Conservation (phyloP, 306 rosid genomes). For the Fragaria ananassa region DNA sequence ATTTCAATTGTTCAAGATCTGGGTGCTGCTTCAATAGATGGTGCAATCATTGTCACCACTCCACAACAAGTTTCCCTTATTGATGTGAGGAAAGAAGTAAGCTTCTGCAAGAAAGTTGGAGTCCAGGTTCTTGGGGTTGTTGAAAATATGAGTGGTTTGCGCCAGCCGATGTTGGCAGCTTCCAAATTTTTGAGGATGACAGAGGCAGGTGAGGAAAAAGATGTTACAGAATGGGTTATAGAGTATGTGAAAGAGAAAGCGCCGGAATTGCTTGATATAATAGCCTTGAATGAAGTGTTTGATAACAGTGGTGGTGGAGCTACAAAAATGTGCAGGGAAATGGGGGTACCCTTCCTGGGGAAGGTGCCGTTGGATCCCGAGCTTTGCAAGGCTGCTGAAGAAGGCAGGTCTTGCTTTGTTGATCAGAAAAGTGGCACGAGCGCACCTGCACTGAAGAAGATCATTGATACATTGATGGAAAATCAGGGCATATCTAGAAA, state of each 20-base stretch:
- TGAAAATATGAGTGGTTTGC: constrained; percentile 90
- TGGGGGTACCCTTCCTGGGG: constrained; percentile 85
- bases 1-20: constrained; percentile 83
- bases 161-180: constrained; percentile 62
- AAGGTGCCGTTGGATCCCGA: constrained; percentile 86
- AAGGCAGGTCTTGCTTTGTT: constrained; percentile 79
- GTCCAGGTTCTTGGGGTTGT: constrained; percentile 79
- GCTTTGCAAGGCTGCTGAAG: constrained; percentile 94
- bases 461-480: constrained; percentile 61
- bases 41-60: constrained; percentile 91
- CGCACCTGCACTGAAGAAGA: constrained; percentile 73
- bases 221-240: constrained; percentile 63
- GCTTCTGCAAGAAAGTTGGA: constrained; percentile 81
- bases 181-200: constrained; percentile 54
- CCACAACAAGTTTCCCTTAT: constrained; percentile 88
- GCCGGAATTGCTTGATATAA: constrained; percentile 54
- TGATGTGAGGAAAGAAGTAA: constrained; percentile 87
- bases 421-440: constrained; percentile 55
- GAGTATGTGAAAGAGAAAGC: constrained; percentile 60
- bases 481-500: constrained; percentile 38
- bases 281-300: constrained; percentile 76
- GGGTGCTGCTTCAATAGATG: constrained; percentile 65
- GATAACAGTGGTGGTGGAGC: constrained; percentile 92
- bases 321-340: constrained; percentile 63
- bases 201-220: constrained; percentile 60